A percentile compares a stretch with the other conserved stretches of the same genome.
These are phyloP conservation scores for Rutstroemia sp. DNA, from an alignment of 2,329 filamentous ascomycete genomes.

Conservation along the genomic window DNA sequence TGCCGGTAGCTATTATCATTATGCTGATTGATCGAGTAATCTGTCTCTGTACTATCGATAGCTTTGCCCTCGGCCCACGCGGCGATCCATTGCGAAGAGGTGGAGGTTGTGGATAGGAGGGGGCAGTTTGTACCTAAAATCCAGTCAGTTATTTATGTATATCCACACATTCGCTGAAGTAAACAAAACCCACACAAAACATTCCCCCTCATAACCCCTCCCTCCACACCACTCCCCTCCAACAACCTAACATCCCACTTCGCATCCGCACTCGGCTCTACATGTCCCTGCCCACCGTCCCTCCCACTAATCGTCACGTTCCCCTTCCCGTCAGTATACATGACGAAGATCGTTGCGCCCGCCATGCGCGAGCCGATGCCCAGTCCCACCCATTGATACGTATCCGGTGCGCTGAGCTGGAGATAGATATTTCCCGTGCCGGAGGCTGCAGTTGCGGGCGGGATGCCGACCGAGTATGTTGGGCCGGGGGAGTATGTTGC, in stretches of 20 bases:
- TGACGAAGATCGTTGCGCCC: constrained; percentile 50
- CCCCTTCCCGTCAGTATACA: constrained; percentile 45
- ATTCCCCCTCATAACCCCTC: constrained; percentile 48
- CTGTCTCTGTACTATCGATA: constrained; percentile 14
- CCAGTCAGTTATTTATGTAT: too few relatives aligned
- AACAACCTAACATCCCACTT: constrained; percentile 35
- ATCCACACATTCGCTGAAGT: too few relatives aligned
- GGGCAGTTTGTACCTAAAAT: constrained; percentile 15
- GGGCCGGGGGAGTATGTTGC: constrained; percentile 8
- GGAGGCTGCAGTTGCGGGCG: constrained; percentile 5
- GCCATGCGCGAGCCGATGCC: constrained; percentile 49
- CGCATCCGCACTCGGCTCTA: constrained; percentile 36
- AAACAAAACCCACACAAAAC: constrained; percentile 37
- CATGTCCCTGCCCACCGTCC: constrained; percentile 34
- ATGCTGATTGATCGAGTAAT: constrained; percentile 18
- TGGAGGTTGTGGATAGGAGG: constrained; percentile 11
- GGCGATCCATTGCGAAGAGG: constrained; percentile 21
- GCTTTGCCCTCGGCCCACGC: constrained; percentile 22
- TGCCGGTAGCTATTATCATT: constrained; percentile 4
- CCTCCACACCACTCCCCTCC: constrained; percentile 44
- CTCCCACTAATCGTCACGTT: constrained; percentile 50
- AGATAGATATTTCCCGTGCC: constrained; percentile 46
- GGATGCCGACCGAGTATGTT: constrained; percentile 20
- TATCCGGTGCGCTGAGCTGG: constrained; percentile 45
- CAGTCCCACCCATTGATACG: constrained; percentile 46